Base-by-base conservation (phyloP, 2,329 filamentous ascomycete species). In the Trichocomaceae sp. region DNA sequence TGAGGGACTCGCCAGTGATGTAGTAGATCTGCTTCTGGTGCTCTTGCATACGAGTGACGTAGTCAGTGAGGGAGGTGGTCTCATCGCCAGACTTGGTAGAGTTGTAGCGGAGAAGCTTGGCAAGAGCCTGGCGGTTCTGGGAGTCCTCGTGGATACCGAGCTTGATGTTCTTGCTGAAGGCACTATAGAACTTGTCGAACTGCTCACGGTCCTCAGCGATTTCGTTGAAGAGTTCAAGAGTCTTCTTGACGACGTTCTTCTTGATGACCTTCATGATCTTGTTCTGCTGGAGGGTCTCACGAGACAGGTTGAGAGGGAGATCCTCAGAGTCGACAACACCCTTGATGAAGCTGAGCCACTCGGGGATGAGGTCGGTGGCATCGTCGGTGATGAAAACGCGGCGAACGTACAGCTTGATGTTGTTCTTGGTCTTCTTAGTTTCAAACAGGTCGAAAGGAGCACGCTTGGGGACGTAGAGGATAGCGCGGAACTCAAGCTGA, bases 191-290 rank as follows among this genome's bases (percentile, higher is more conserved):
- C 86, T 99, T 99, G 86, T 99, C 93, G 76, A 99, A 99, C 78
- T 96, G 89, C 85, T 99, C 93, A 79, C 95, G 95, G 80, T 99
- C 93, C 83, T 99, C 93, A 57, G 93, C 86, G 62, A 99, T 99
- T 83, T 99, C 93, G 70, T 85, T 84, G 87, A 99, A 99, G 75
- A 99, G 90, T 83, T 99, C 93, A 64, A 99, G 90, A 63, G 90
- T 89, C 89, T 99, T 99, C 91, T 97, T 99, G 83, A 99, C 91
- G 64, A 99, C 96, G 87, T 99, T 99, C 90, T 99, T 99, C 86
- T 95, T 95, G 85, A 97, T 97, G 77, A 97, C 93, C 88, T 97
- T 97, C 93, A 97, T 97, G 83, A 99, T 99, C 90, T 97, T 97
- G 88, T 97, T 99, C 84, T 97, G 93, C 81, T 99, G 93, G 50